Conservation (phyloP, 306 rosid species). For the Potentilla sterilis region DNA sequence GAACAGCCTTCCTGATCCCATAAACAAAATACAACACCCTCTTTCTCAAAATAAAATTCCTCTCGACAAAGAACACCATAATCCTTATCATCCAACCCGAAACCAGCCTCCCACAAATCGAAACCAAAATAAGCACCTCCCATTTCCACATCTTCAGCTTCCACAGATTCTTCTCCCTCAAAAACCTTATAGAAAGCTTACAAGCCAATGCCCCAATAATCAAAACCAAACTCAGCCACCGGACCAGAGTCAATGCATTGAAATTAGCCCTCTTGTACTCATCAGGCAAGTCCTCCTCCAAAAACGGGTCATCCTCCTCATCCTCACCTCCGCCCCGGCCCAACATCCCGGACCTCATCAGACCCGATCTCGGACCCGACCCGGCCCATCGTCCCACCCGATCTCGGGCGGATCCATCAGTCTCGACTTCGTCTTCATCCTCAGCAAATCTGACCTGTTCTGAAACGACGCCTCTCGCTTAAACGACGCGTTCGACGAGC, state of each 20-base stretch:
- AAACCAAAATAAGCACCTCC: slow-evolving; percentile 68
- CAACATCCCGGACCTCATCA: slow-evolving; percentile 48
- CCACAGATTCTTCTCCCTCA: slow-evolving; percentile 51
- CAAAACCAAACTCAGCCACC: slow-evolving; percentile 68
- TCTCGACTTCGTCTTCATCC: slow-evolving; percentile 62
- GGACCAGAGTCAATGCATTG: slow-evolving; percentile 43
- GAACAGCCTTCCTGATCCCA: slow-evolving; percentile 70
- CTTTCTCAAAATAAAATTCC: slow-evolving; percentile 72
- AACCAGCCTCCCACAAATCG: slow-evolving; percentile 78
- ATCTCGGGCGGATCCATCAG: slow-evolving; percentile 75
- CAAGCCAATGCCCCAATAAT: slow-evolving; percentile 46
- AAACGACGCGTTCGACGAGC: slow-evolving; percentile 68
- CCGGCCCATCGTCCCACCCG: slow-evolving; percentile 46
- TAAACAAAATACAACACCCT: slow-evolving; percentile 77
- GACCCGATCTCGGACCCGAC: slow-evolving; percentile 54
- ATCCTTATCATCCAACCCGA: slow-evolving; percentile 73
- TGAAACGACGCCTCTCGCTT: slow-evolving; percentile 50
- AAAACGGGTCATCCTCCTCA: slow-evolving; percentile 74
- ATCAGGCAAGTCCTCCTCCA: slow-evolving; percentile 67
- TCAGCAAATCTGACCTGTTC: slow-evolving; percentile 43
- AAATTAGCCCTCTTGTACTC: slow-evolving; percentile 40
- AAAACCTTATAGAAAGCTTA: slow-evolving; percentile 34
- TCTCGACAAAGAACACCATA: slow-evolving; percentile 61
- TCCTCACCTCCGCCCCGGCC: slow-evolving; percentile 43
- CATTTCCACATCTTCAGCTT: slow-evolving; percentile 72